Percentiles rank a stretch among this genome's conserved stretches.
These are phyloP conservation scores for Ogataea naganishii DNA, from an alignment of 805 yeast species.

Conservation along the genomic window DNA sequence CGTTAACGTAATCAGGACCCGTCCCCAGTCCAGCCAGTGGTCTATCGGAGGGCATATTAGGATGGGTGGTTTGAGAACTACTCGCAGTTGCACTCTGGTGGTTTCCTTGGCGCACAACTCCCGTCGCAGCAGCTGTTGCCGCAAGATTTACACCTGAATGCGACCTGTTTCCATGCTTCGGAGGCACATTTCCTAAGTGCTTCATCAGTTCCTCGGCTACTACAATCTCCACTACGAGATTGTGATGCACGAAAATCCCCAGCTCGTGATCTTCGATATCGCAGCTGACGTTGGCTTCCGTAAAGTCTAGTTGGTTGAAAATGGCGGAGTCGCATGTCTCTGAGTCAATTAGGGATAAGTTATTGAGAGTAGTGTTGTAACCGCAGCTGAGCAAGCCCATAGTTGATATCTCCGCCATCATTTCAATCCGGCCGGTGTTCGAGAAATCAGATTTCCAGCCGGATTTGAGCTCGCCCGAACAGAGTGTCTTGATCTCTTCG, in stretches of 20 bases:
- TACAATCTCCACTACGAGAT: conserved; percentile 77
- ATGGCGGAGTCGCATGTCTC: conserved; percentile 23
- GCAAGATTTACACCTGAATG: no score
- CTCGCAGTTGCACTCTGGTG: background rate
- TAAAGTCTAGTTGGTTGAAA: conserved; percentile 15
- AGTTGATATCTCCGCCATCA: conserved; percentile 63
- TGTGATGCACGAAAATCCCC: conserved; percentile 72
- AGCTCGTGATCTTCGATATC: conserved; percentile 75
- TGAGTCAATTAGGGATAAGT: conserved; percentile 21
- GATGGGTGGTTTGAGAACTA: background rate
- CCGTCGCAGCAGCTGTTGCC: no score
- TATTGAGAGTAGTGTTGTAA: conserved; percentile 18
- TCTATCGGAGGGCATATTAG: background rate
- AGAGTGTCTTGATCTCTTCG: conserved; percentile 68
- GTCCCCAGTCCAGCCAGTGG: conserved; percentile 10
- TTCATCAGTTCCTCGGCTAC: conserved; percentile 83
- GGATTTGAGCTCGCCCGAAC: conserved; percentile 70
- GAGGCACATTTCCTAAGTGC: no score
- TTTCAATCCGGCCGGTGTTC: conserved; percentile 69
- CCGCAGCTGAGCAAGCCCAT: conserved; percentile 49
- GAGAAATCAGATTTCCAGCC: conserved; percentile 96
- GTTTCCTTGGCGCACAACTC: background rate
- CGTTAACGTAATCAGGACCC: conserved; percentile 21
- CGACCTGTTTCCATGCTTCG: no score
- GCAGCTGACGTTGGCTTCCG: conserved; percentile 52